These are phyloP conservation scores for Zymoseptoria pseudotritici DNA, from an alignment of 2,329 filamentous ascomycete genomes.

Conservation along the genomic window DNA sequence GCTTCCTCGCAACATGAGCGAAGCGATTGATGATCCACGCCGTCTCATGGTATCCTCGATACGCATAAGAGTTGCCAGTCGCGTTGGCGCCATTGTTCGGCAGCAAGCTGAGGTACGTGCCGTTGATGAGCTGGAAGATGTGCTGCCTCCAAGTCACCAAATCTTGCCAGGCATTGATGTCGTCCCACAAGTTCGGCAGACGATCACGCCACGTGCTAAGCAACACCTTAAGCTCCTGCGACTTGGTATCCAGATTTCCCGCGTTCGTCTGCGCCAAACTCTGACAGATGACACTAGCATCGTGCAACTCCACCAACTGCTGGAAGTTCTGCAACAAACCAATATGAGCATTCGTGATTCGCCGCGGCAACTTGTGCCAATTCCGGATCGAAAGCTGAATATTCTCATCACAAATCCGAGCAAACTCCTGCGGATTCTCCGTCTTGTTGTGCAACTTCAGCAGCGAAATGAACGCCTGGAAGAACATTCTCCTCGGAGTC, in stretches of 20 bases:
- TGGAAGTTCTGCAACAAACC: constrained; percentile 96
- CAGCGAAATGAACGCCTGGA: constrained; percentile 96
- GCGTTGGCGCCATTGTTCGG: constrained; percentile 70
- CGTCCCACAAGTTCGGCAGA: constrained; percentile 96
- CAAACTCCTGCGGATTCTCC: constrained; percentile 73
- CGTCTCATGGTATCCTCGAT: constrained; percentile 95
- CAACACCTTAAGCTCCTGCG: constrained; percentile 87
- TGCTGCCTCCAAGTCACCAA: constrained; percentile 99
- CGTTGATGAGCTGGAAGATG: constrained; percentile 96
- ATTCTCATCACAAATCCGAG: constrained; percentile 86
- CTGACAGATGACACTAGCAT: constrained; percentile 92
- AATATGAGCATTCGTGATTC: constrained; percentile 90
- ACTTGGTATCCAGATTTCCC: constrained; percentile 84
- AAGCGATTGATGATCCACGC: constrained; percentile 99
- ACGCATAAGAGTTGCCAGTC: constrained; percentile 87
- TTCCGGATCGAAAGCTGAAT: constrained; percentile 96
- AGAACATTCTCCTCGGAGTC: constrained; percentile 87
- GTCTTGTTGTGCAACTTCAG: constrained; percentile 89
- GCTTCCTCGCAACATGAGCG: constrained; percentile 93
- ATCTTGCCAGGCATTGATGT: constrained; percentile 99
- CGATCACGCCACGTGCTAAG: constrained; percentile 93
- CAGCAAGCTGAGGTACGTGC: constrained; percentile 78
- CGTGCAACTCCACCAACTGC: constrained; percentile 91
- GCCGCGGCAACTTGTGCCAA: constrained; percentile 95
- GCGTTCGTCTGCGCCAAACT: constrained; percentile 80